phyloP scores from a whole-genome alignment of 176 grass and related monocot genomes.

The Otatea glauca region DNA sequence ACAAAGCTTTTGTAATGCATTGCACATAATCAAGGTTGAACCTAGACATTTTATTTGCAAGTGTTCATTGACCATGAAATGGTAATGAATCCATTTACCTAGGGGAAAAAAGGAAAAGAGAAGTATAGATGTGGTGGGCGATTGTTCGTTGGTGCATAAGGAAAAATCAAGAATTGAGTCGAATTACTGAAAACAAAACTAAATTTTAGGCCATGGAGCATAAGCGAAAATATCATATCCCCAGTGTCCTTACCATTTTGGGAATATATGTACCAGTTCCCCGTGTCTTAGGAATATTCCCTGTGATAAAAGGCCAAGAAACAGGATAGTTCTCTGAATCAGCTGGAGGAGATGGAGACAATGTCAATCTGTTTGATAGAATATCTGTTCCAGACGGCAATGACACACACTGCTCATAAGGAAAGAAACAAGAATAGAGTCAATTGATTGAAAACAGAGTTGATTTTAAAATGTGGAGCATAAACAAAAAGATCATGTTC shows the following conservation, averaged over 20 bases:
- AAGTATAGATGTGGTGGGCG: neutral
- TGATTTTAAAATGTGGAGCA: neutral
- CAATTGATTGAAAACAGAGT: conserved; percentile 19
- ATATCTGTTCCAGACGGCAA: conserved; percentile 24
- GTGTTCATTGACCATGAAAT: neutral
- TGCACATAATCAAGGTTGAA: neutral
- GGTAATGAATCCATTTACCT: neutral
- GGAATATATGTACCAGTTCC: conserved; percentile 68
- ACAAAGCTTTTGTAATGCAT: neutral
- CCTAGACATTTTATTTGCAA: neutral
- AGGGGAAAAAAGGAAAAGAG: conserved; percentile 1
- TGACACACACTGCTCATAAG: conserved; percentile 15
- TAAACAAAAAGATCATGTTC: conserved; percentile 21
- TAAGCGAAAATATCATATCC: conserved; percentile 11
- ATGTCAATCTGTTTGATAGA: neutral
- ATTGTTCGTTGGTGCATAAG: conserved; percentile 1
- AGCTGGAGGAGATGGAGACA: neutral
- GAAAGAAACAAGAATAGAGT: neutral
- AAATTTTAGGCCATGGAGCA: neutral
- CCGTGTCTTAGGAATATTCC: conserved; percentile 4
- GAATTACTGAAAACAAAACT: neutral
- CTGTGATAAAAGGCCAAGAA: neutral
- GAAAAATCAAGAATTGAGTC: neutral
- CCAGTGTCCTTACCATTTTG: conserved; percentile 33
- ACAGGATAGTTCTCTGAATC: neutral